Conservation (phyloP, 352 stramenopile genomes). For the Aphanomyces stellatus region DNA sequence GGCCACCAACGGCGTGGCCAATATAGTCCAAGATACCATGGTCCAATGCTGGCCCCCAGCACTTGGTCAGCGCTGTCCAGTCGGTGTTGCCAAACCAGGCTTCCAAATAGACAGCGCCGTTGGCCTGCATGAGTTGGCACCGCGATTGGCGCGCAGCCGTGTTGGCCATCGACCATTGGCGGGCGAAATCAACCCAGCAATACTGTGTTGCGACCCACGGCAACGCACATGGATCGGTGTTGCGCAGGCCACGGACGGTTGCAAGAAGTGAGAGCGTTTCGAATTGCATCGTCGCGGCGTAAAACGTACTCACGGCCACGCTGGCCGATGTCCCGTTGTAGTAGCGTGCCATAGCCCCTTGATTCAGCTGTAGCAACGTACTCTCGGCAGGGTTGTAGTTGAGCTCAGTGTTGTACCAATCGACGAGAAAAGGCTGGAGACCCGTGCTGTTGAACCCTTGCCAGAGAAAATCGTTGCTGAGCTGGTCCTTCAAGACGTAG, state of each 20-base stretch:
- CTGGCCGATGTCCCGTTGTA: not conserved
- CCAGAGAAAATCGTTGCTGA: no score
- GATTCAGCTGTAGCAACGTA: no score
- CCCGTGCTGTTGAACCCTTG: no score
- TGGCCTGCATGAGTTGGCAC: not conserved
- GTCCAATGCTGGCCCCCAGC: not conserved
- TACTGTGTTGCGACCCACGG: slow-evolving; percentile 12
- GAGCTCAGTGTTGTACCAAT: no score
- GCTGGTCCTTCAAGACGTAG: not conserved
- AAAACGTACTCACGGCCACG: not conserved
- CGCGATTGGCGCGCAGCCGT: not conserved
- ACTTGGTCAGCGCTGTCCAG: not conserved
- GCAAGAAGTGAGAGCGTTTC: not conserved
- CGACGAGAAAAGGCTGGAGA: no score
- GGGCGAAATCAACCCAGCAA: slow-evolving; percentile 7
- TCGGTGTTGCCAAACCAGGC: not conserved
- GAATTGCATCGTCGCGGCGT: not conserved
- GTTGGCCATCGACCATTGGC: not conserved
- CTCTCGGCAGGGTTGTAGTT: no score
- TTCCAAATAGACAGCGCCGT: slow-evolving; percentile 8
- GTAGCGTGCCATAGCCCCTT: no score
- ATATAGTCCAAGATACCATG: not conserved
- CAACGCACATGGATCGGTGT: not conserved
- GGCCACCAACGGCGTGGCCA: not conserved
- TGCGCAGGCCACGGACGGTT: not conserved